phyloP scores from a whole-genome alignment of 169 alveolate genomes.

The Toxoplasma gondii region DNA sequence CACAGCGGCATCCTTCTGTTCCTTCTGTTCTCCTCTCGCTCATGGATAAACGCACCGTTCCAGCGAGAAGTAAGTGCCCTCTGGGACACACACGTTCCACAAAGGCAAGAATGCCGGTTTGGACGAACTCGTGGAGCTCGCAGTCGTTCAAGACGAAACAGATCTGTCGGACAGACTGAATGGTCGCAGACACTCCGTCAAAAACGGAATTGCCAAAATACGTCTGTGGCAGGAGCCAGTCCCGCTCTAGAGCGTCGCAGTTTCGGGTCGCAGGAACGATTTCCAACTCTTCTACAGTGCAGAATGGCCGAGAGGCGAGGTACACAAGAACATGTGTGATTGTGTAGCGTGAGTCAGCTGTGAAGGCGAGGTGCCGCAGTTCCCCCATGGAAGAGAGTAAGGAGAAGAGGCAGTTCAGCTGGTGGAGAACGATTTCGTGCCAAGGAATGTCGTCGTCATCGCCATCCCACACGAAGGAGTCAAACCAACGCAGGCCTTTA shows the following conservation, averaged over 20 bases:
- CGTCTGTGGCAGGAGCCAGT: conserved; percentile 1
- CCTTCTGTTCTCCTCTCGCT: neutral
- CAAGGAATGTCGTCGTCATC: neutral
- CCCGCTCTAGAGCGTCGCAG: neutral
- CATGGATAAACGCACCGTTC: neutral
- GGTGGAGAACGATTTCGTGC: conserved; percentile 11
- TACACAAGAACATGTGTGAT: neutral
- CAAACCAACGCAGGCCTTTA: neutral
- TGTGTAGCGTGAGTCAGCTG: conserved; percentile 18
- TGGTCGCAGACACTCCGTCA: neutral
- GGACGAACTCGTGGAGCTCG: neutral
- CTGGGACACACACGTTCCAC: neutral
- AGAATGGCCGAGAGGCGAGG: neutral
- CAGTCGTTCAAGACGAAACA: neutral
- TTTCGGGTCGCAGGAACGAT: neutral
- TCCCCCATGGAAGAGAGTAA: neutral
- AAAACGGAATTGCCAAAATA: neutral
- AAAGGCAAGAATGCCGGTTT: neutral
- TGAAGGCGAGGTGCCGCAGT: neutral
- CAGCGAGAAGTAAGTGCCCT: neutral
- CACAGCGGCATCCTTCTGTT: neutral
- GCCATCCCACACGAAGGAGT: neutral
- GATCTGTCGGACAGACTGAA: neutral
- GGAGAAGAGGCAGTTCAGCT: neutral
- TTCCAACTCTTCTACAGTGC: neutral